Conservation (phyloP, 805 yeast species). For the Wickerhamiella occidentalis region DNA sequence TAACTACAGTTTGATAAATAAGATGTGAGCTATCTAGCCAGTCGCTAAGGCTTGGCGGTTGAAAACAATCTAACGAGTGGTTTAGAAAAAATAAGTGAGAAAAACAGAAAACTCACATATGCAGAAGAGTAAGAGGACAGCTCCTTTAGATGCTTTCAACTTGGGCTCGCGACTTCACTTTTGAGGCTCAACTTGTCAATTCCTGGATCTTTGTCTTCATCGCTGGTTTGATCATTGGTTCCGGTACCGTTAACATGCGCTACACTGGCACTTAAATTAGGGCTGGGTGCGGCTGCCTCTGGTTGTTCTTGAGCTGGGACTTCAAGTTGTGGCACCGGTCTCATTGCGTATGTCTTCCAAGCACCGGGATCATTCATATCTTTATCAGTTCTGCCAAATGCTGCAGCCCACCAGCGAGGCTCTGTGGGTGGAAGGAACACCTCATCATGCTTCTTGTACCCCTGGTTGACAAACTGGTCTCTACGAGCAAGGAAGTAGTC, state of each 20-base stretch:
- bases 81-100: background rate
- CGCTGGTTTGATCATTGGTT: background rate
- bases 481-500: constrained; percentile 75
- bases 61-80: background rate
- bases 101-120: background rate
- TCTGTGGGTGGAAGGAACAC: constrained; percentile 31
- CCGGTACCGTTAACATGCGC: constrained; percentile 4
- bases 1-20: no score
- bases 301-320: constrained; percentile 5
- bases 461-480: constrained; percentile 50
- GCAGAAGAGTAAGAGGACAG: background rate
- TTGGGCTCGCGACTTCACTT: background rate
- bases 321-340: constrained; percentile 1
- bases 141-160: background rate
- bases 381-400: constrained; percentile 63
- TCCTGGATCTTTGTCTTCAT: background rate
- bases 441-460: constrained; percentile 28
- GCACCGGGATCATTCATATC: constrained; percentile 40
- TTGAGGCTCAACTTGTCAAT: constrained; percentile 2
- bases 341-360: constrained; percentile 17
- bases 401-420: constrained; percentile 81
- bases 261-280: constrained; percentile 14
- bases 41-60: background rate
- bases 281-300: constrained; percentile 14
- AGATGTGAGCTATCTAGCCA: background rate